Base-by-base conservation (phyloP, 176 grass and related monocot genomes). In the Phoenix dactylifera region DNA sequence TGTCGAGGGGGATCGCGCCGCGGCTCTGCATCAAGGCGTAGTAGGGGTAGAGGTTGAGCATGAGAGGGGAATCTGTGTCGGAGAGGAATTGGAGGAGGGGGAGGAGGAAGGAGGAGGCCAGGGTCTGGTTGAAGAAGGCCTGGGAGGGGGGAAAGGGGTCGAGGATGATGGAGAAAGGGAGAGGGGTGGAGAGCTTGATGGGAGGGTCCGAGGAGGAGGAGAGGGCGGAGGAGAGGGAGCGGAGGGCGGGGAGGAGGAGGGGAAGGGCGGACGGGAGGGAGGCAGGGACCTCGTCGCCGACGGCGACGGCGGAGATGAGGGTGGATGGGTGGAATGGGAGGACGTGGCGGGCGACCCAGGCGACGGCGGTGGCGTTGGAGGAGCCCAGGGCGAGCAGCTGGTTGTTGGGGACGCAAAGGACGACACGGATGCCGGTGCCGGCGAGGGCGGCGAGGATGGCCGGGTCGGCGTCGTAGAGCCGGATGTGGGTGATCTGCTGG, bases 41-140 rank as follows among this genome's bases (percentile, higher is more conserved):
- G 66, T 98, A 98, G 12, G 93, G 88, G 74, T 98, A 98, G 51
- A 98, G 73, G 77, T 98, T 92, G 22, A 98, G 70, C 93, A 98
- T 98, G 6, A 98, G 66, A 26, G 93, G 84, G 20, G 93, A 75
- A 3, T 81, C 85, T 24, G 84, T 86, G 70, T 83, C 91, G 10
- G 76, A 73, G 63, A 98, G 82, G 74, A 89, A 89, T 19, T 59
- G 53, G 19, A 98, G 80, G 18, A 98, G 81, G 44, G 87, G 93
- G 3, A 85, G 56, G 30, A 98, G 18, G 64, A 98, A 81, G 16
- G 81, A 80, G 25, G 63, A 59, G 1, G 72, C 72, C 0, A 98
- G 59, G 18, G 88, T 76, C 71, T 89, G 85, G 81, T 98, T 98
- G 79, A 98, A 98, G 81, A 81, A 89, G 55, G 93, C 81, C 72